Percentiles rank a stretch among this genome's conserved stretches.
These are phyloP conservation scores for Xylariaceae sp. DNA, from an alignment of 2,329 filamentous ascomycete genomes.

Conservation along the genomic window DNA sequence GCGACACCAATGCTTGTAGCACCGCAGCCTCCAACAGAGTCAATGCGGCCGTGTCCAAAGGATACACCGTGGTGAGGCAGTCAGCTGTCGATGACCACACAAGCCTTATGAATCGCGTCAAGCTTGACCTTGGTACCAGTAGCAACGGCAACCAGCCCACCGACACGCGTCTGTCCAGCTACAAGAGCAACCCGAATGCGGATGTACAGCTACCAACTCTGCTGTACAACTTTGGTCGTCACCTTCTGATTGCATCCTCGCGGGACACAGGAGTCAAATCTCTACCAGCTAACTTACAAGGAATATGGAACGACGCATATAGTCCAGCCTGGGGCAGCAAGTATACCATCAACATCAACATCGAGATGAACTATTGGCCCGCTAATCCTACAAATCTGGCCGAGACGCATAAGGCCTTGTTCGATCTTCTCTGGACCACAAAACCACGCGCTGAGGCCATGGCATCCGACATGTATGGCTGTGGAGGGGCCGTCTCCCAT, in stretches of 20 bases:
- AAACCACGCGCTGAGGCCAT: conserved; percentile 43
- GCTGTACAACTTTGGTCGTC: conserved; percentile 9
- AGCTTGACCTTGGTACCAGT: conserved; percentile 7
- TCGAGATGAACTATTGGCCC: conserved; percentile 36
- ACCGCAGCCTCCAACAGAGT: background rate
- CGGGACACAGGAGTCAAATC: conserved; percentile 3
- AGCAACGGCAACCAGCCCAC: conserved; percentile 8
- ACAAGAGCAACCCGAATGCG: background rate
- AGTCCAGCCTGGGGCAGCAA: conserved; percentile 6
- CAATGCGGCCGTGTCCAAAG: background rate
- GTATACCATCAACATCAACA: conserved; percentile 32
- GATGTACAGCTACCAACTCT: conserved; percentile 11
- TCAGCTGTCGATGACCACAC: conserved; percentile 3
- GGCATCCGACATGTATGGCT: conserved; percentile 47
- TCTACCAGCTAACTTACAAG: conserved; percentile 16
- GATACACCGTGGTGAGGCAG: background rate
- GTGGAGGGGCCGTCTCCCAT: conserved; percentile 46
- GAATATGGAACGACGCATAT: conserved; percentile 12
- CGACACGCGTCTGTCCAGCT: background rate
- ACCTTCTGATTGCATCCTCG: conserved; percentile 12
- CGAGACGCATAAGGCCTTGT: conserved; percentile 50
- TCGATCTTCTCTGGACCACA: conserved; percentile 39
- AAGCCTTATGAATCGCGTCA: background rate
- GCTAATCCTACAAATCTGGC: conserved; percentile 41
- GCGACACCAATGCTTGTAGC: background rate